Evolutionary conservation across 371 early-diverging fungal species (phyloP), one percentile per base, ranked within the genome.

Genomic region (Mortierella sp.): DNA sequence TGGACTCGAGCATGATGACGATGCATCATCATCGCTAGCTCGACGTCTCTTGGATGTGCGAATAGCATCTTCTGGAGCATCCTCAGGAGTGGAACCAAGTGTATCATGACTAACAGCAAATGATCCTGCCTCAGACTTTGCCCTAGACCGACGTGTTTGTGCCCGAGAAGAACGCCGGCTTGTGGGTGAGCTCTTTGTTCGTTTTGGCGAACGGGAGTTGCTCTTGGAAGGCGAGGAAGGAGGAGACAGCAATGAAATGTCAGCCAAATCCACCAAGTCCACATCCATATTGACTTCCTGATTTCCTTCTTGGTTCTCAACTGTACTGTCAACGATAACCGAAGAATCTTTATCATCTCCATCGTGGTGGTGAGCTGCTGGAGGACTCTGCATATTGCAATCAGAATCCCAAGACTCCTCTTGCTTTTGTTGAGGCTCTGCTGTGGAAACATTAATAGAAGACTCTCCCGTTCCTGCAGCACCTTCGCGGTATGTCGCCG

Each of bases 1-100:
- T 2, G 77, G 68, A 22, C 77, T 71, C 16, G 77, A 77, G 49
- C 71, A 72, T 24, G 77, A 67, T 1, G 64, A 76, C 8, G 59
- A 73, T 59, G 55, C 28, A 30, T 75, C 76, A 5, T 77, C 77
- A 0, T 72, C 77, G n/a, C 72, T 77, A 39, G 51, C 40, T 45
- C 68, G 59, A 8, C 68, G 39, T 6, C 72, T 67, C 51, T 77
- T 77, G 0, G 64, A 26, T 6, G 73, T 47, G 24, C 55, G 55
- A 16, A n/a, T 28, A 26, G 45, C 22, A 8, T 35, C 14, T 3
- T 65, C 62, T 5, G 35, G 43, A 16, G 16, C 12, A 30, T 52
- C 20, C 9, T 64, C 60, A 20, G 24, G 49, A 16, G 22, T 32
- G 24, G 49, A 28, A 12, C 12, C 40, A 5, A 24, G 26, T 40